Evolutionary conservation across 441 rosid species (phyloP).

Genomic region (Omphalea diandra): DNA sequence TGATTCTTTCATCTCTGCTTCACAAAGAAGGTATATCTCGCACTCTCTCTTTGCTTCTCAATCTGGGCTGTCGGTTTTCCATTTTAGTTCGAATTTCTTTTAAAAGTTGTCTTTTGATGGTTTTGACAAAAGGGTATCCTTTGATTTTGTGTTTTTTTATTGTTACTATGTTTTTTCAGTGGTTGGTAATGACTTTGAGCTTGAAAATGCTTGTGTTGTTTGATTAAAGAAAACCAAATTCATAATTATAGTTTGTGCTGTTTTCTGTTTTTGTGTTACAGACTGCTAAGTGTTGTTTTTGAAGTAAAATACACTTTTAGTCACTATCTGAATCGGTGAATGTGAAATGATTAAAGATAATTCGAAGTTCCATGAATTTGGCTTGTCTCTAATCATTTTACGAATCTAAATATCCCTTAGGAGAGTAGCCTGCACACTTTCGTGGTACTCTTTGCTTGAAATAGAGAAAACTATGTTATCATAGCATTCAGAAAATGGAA

Average conservation of each 20-base stretch:
- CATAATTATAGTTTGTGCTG: neutral
- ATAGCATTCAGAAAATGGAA: neutral
- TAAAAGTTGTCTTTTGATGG: neutral
- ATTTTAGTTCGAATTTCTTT: neutral
- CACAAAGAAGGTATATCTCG: conserved; percentile 60
- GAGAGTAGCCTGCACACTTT: neutral
- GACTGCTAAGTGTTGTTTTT: too few species aligned
- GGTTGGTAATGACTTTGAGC: too few species aligned
- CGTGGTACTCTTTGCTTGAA: neutral
- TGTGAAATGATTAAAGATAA: neutral
- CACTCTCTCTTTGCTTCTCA: neutral
- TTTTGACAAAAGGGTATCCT: neutral
- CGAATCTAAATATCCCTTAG: too few species aligned
- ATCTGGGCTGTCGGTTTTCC: neutral
- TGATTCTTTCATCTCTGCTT: conserved; percentile 75
- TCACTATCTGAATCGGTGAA: neutral
- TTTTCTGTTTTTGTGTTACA: neutral
- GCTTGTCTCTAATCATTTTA: neutral
- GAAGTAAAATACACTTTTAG: too few species aligned
- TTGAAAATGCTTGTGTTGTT: too few species aligned
- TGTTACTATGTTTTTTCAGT: neutral
- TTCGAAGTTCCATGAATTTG: neutral
- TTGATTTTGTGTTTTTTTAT: neutral
- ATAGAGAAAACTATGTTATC: neutral
- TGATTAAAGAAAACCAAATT: too few species aligned